Conservation (phyloP, 1,284 basidiomycete species). For the Pascua guehoae region DNA sequence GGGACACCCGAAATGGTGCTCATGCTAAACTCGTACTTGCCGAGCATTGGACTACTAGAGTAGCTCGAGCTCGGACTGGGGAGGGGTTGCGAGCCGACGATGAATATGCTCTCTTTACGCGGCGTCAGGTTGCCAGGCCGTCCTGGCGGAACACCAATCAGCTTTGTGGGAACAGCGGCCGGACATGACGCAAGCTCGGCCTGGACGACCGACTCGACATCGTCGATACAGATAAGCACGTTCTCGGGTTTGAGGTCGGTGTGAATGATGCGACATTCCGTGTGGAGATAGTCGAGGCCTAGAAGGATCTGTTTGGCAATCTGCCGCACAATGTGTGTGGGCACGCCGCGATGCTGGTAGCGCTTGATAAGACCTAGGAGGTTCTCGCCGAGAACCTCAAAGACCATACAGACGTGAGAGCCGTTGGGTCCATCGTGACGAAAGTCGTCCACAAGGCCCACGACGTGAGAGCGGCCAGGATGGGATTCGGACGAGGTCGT, state of each 20-base stretch:
- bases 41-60: conserved; percentile 74
- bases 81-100: conserved; percentile 90
- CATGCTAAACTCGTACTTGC: conserved; percentile 92
- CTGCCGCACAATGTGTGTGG: conserved; percentile 88
- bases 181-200: conserved; percentile 67
- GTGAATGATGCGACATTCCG: conserved; percentile 91
- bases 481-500: conserved; percentile 74
- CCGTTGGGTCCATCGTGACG: conserved; percentile 95
- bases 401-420: conserved; percentile 98
- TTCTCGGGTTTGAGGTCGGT: conserved; percentile 98
- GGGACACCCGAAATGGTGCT: conserved; percentile 55
- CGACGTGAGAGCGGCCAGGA: conserved; percentile 62
- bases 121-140: conserved; percentile 97
- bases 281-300: conserved; percentile 96
- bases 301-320: conserved; percentile 95
- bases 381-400: conserved; percentile 97
- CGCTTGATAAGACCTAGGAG: conserved; percentile 96
- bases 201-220: conserved; percentile 90
- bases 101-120: conserved; percentile 77
- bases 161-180: conserved; percentile 64
- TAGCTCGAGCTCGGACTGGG: conserved; percentile 70
- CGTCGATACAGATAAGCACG: conserved; percentile 94
- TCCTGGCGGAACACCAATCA: conserved; percentile 94
- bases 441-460: conserved; percentile 95
- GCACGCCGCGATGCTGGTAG: conserved; percentile 78